Conservation (phyloP, 2,329 filamentous ascomycete genomes). For the Phaeosphaeria sp. region DNA sequence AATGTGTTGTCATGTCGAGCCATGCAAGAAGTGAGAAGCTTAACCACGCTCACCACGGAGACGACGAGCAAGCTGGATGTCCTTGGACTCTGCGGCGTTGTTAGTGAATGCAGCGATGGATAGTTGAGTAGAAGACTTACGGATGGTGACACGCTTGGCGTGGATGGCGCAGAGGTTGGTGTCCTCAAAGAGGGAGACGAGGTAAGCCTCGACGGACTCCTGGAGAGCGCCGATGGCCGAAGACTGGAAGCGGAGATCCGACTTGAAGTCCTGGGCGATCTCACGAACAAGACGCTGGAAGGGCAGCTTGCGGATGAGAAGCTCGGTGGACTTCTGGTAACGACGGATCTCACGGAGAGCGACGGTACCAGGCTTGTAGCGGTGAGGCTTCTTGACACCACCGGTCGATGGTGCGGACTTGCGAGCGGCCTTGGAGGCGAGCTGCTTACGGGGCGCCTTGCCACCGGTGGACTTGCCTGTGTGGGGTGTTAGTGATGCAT, state of each 20-base stretch:
- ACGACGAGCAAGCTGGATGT: slow-evolving; percentile 84
- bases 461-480: slow-evolving; percentile 76
- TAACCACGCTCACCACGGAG: slow-evolving; percentile 63
- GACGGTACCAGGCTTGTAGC: slow-evolving; percentile 69
- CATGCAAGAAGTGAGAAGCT: slow-evolving; percentile 30
- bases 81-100: slow-evolving; percentile 76
- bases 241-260: slow-evolving; percentile 90
- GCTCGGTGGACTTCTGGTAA: slow-evolving; percentile 88
- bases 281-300: slow-evolving; percentile 82
- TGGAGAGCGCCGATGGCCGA: slow-evolving; percentile 97
- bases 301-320: slow-evolving; percentile 80
- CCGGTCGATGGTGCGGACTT: slow-evolving; percentile 98
- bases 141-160: slow-evolving; percentile 98
- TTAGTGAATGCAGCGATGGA: slow-evolving; percentile 22
- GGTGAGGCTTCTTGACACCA: slow-evolving; percentile 64
- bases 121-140: slow-evolving; percentile 27
- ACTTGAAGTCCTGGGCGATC: slow-evolving; percentile 70
- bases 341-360: slow-evolving; percentile 90
- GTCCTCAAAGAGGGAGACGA: slow-evolving; percentile 97
- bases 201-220: slow-evolving; percentile 98
- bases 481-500: slow-evolving; percentile 38
- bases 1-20: slow-evolving; percentile 33
- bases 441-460: slow-evolving; percentile 87
- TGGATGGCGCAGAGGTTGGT: slow-evolving; percentile 99
- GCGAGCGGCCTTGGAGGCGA: slow-evolving; percentile 98